Evolutionary conservation across 768 basidiomycete species (phyloP), one percentile per base, ranked within the genome.

Genomic region (Clavaria fumosa): DNA sequence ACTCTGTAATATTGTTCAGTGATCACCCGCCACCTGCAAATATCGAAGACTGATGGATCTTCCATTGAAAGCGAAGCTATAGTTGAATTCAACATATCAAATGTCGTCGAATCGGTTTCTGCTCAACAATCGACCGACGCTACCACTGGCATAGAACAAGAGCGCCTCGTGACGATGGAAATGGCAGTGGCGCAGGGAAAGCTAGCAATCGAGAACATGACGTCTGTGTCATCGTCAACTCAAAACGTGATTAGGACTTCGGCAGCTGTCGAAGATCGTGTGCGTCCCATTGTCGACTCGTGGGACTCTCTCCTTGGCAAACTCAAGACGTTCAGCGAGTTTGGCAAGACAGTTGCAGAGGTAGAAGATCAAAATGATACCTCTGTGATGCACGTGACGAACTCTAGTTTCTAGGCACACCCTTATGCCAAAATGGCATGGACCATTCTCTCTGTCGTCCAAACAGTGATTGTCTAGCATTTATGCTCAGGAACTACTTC

Each of bases 371-470:
- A 9, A 5, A 7, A 23, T n/a, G 11, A 12, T 22, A 18, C 15
- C 17, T 38, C 11, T 7, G n/a, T 11, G 10, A 4, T 31, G n/a
- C 11, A 11, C 26, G 23, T 31, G 27, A 11, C 3, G 23, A 17
- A 3, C 17, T 34, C 3, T 21, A 11, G 15, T 34, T 17, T 21
- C 21, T 11, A 41, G 40, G 34, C 36, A 12, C 34, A 41, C 31
- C 40, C 40, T 10, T 41, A 41, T 28, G 33, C 34, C 5, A 24
- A 41, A 17, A 36, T 36, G 15, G 40, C 40, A 11, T 41, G 40
- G 40, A 21, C 2, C 4, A 23, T 36, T 18, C 20, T 41, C 5
- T 41, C 40, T 6, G 23, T 28, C 4, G 21, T 28, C 12, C 14
- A 41, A 22, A 41, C 26, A 6, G 40, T 36, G 18, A 6, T 15